phyloP scores from a whole-genome alignment of 164 flowering plant genomes.

The Taxillus chinensis region DNA sequence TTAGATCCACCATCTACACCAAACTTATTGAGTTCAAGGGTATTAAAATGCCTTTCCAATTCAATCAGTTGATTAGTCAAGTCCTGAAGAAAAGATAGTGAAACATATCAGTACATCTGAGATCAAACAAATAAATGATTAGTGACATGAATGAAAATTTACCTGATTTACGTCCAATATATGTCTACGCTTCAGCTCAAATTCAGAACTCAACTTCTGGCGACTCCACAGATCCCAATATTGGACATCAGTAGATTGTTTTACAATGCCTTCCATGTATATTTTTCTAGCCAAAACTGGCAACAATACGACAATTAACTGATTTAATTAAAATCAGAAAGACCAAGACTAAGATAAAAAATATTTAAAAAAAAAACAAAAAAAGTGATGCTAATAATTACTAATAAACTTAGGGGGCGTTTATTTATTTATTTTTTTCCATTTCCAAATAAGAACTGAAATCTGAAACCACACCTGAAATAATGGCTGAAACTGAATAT shows the following conservation, averaged over 20 bases:
- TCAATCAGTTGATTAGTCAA: slow-evolving; percentile 64
- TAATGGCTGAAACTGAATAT: too few species aligned
- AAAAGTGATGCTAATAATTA: not conserved
- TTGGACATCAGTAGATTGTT: slow-evolving; percentile 65
- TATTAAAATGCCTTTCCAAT: slow-evolving; percentile 83
- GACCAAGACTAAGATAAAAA: not conserved
- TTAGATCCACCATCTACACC: slow-evolving; percentile 32
- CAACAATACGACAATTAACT: slow-evolving; percentile 2
- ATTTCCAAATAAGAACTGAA: too few species aligned
- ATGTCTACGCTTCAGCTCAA: slow-evolving; percentile 55
- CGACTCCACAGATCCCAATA: slow-evolving; percentile 83
- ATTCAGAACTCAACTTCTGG: slow-evolving; percentile 78
- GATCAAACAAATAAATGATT: not conserved
- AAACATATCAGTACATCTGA: not conserved
- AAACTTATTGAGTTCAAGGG: slow-evolving; percentile 68
- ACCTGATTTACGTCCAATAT: slow-evolving; percentile 61
- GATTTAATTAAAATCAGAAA: not conserved
- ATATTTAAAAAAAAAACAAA: not conserved
- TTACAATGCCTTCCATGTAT: slow-evolving; percentile 66
- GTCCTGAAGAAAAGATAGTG: slow-evolving; percentile 31
- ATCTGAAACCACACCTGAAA: too few species aligned
- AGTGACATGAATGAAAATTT: not conserved
- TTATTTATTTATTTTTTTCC: too few species aligned
- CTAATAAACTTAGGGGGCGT: not conserved
- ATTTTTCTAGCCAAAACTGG: slow-evolving; percentile 68